These are phyloP conservation scores for Peniophora sp. DNA, from an alignment of 1,284 basidiomycete genomes.

Conservation along the genomic window DNA sequence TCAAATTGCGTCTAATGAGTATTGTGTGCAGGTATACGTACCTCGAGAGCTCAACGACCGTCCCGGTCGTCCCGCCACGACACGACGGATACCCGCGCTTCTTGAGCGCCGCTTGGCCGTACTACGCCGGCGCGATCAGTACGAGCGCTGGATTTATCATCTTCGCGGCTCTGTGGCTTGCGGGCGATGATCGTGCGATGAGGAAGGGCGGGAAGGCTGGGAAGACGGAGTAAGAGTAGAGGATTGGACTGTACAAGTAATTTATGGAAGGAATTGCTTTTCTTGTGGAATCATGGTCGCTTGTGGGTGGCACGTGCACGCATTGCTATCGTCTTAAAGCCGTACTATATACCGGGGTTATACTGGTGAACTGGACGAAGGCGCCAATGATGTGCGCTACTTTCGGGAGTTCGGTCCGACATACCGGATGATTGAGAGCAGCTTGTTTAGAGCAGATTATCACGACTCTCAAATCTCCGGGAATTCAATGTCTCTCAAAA, in stretches of 20 bases:
- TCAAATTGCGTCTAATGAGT: conserved; percentile 3
- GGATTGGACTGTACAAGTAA: neutral
- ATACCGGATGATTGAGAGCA: too few species aligned
- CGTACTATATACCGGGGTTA: too few species aligned
- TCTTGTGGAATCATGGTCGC: too few species aligned
- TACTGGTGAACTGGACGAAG: too few species aligned
- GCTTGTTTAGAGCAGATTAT: too few species aligned
- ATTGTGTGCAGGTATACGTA: conserved; percentile 52
- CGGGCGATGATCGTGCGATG: conserved; percentile 54
- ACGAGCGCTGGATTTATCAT: conserved; percentile 79
- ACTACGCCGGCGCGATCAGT: conserved; percentile 85
- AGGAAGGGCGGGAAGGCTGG: conserved; percentile 46
- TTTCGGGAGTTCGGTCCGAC: too few species aligned
- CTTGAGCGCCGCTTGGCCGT: conserved; percentile 91
- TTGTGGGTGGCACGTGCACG: too few species aligned
- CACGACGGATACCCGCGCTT: conserved; percentile 96
- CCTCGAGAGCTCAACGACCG: conserved; percentile 67
- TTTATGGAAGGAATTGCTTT: too few species aligned
- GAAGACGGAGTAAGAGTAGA: conserved; percentile 19
- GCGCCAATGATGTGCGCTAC: too few species aligned
- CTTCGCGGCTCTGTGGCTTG: conserved; percentile 82
- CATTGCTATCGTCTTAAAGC: too few species aligned
- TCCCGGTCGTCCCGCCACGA: conserved; percentile 86
- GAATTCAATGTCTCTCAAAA: too few species aligned
- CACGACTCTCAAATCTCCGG: too few species aligned